Evolutionary conservation across 2,329 filamentous ascomycete genomes (phyloP).

Genomic region (Chaetomium globosum): DNA sequence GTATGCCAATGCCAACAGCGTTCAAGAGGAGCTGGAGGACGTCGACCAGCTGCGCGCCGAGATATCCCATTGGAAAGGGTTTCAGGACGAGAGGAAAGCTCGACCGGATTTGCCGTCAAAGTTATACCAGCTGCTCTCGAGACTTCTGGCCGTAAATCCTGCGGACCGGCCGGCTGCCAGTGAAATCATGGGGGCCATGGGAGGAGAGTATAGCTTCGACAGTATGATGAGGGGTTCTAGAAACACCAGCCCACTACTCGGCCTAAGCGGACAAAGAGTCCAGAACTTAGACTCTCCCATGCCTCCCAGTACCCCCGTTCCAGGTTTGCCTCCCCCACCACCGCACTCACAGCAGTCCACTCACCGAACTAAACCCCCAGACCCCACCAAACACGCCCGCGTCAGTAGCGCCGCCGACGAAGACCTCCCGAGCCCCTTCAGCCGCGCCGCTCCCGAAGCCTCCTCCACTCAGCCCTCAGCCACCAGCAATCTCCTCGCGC

Average conservation of each 20-base stretch:
- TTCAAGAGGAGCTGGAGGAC: slow-evolving; percentile 91
- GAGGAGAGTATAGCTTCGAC: slow-evolving; percentile 62
- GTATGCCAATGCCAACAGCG: slow-evolving; percentile 78
- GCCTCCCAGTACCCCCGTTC: slow-evolving; percentile 52
- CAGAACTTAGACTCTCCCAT: slow-evolving; percentile 60
- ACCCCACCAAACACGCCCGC: slow-evolving; percentile 42
- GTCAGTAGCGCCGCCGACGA: slow-evolving; percentile 42
- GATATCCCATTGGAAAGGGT: slow-evolving; percentile 84
- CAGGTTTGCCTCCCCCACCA: slow-evolving; percentile 43
- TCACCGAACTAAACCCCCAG: slow-evolving; percentile 34
- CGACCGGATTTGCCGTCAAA: slow-evolving; percentile 82
- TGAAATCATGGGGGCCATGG: slow-evolving; percentile 79
- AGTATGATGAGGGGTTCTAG: slow-evolving; percentile 43
- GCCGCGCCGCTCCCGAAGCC: slow-evolving; percentile 39
- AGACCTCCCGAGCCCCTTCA: slow-evolving; percentile 37
- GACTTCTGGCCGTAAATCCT: slow-evolving; percentile 76
- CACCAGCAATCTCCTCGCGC: slow-evolving; percentile 38
- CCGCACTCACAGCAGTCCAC: slow-evolving; percentile 13
- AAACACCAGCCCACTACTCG: slow-evolving; percentile 46
- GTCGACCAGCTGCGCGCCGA: slow-evolving; percentile 81
- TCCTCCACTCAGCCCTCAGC: slow-evolving; percentile 40
- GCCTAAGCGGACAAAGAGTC: slow-evolving; percentile 49
- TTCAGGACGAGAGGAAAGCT: slow-evolving; percentile 73
- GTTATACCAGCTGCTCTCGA: slow-evolving; percentile 82
- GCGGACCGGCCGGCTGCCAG: slow-evolving; percentile 77